Percentiles rank a stretch among this genome's conserved stretches.
phyloP scores from a whole-genome alignment of 306 rosid genomes.

The Vigna mungo region DNA sequence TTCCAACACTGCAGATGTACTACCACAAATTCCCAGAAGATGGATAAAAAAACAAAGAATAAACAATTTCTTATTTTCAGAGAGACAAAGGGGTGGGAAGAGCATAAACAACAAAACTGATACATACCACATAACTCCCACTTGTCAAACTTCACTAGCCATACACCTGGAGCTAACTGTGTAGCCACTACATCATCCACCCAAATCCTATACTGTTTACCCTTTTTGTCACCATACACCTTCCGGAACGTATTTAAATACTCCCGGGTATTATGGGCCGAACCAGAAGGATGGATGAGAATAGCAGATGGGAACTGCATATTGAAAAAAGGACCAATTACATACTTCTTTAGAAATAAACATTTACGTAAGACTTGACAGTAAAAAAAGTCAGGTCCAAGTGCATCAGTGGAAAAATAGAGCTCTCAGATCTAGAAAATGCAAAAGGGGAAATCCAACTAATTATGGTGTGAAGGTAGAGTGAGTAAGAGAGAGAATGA shows the following conservation, averaged over 20 bases:
- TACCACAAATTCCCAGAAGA: background rate
- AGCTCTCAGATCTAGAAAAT: constrained; percentile 9
- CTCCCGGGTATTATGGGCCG: constrained; percentile 50
- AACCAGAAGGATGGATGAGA: constrained; percentile 74
- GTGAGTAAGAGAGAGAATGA: background rate
- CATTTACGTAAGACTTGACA: background rate
- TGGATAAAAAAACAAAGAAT: background rate
- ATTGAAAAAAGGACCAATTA: constrained; percentile 37
- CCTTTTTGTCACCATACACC: constrained; percentile 75
- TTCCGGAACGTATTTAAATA: constrained; percentile 48
- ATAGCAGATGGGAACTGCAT: constrained; percentile 63
- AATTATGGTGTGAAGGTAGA: constrained; percentile 15
- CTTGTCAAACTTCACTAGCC: constrained; percentile 78
- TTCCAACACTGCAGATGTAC: background rate
- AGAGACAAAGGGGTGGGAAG: constrained; percentile 8
- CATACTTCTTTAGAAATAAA: constrained; percentile 28
- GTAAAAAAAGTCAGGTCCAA: constrained; percentile 6
- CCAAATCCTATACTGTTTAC: constrained; percentile 73
- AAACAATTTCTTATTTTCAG: constrained; percentile 8
- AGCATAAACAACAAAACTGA: constrained; percentile 28
- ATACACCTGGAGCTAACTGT: constrained; percentile 59
- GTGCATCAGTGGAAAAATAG: background rate
- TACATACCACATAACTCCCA: constrained; percentile 81
- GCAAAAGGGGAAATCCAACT: background rate
- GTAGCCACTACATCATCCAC: constrained; percentile 66